phyloP scores from a whole-genome alignment of 768 basidiomycete species.

The Tylopilus cervinicoccineus region DNA sequence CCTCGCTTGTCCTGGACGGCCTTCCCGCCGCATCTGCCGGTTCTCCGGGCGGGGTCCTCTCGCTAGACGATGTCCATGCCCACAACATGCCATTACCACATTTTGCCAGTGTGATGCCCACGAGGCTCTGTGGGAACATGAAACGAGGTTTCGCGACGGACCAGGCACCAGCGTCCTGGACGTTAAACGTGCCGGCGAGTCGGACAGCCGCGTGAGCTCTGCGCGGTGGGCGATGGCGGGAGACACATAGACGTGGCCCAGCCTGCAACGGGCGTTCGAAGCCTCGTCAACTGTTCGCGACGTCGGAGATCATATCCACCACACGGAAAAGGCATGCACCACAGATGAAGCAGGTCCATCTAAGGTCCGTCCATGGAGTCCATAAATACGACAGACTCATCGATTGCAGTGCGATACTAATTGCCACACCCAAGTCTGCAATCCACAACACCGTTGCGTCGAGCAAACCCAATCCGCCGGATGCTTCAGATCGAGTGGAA shows the following conservation, averaged over 20 bases:
- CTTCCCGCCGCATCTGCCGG: constrained; percentile 9
- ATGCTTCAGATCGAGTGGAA: constrained; percentile 35
- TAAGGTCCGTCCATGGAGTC: neutral
- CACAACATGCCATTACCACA: constrained; percentile 18
- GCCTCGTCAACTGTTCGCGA: neutral
- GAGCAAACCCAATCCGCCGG: neutral
- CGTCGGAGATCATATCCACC: constrained; percentile 16
- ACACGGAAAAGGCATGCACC: constrained; percentile 15
- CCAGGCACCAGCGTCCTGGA: neutral
- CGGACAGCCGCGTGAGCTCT: constrained; percentile 2
- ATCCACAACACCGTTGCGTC: constrained; percentile 2
- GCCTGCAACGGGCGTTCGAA: neutral
- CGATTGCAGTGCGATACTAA: neutral
- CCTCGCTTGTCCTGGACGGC: neutral
- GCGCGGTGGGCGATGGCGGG: neutral
- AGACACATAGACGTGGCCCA: constrained; percentile 10
- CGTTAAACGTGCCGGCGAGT: constrained; percentile 6
- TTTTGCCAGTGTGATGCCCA: constrained; percentile 2
- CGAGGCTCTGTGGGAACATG: constrained; percentile 18
- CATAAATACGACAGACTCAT: constrained; percentile 24
- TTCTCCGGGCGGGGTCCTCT: constrained; percentile 4
- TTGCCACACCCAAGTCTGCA: constrained; percentile 11
- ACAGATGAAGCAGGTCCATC: neutral
- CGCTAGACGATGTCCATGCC: constrained; percentile 14
- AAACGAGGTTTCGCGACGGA: constrained; percentile 13